Conservation (phyloP, 208 protist species). For the Crithidia acanthocephali region DNA sequence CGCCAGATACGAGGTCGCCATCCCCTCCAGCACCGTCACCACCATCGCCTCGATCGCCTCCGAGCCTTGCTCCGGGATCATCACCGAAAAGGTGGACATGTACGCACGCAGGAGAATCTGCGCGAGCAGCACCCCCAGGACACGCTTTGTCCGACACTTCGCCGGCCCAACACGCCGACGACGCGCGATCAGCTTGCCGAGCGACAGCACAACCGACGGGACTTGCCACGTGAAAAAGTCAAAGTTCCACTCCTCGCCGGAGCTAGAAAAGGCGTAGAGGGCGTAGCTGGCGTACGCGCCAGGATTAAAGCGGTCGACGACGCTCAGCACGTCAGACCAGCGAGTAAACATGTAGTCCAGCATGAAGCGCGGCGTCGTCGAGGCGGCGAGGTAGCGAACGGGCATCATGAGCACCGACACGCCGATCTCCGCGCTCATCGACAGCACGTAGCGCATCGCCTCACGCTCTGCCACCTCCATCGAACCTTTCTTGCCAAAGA, state of each 20-base stretch:
- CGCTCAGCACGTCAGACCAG: constrained; percentile 65
- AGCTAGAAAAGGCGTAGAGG: constrained; percentile 68
- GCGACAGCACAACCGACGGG: constrained; percentile 64
- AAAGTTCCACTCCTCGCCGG: constrained; percentile 70
- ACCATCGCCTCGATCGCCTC: constrained; percentile 57
- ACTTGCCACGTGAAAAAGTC: constrained; percentile 88
- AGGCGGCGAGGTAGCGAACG: constrained; percentile 71
- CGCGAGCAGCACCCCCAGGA: constrained; percentile 56
- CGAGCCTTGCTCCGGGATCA: constrained; percentile 66
- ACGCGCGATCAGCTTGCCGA: constrained; percentile 69
- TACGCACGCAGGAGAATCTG: constrained; percentile 74
- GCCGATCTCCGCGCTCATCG: constrained; percentile 58
- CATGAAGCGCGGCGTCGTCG: constrained; percentile 79
- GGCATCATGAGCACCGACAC: constrained; percentile 69
- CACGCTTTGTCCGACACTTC: constrained; percentile 62
- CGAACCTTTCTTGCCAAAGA: constrained; percentile 43
- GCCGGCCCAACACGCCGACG: constrained; percentile 43
- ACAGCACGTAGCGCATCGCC: constrained; percentile 56
- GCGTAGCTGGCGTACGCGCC: constrained; percentile 68
- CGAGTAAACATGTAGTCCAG: constrained; percentile 78
- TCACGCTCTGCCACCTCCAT: constrained; percentile 33
- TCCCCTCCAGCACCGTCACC: constrained; percentile 52
- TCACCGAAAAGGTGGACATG: constrained; percentile 77
- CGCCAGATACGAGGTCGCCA: constrained; percentile 63
- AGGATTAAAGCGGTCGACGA: constrained; percentile 70